Evolutionary conservation across 441 rosid genomes (phyloP), one percentile per base, ranked within the genome.

Genomic region (Kokia cookei): DNA sequence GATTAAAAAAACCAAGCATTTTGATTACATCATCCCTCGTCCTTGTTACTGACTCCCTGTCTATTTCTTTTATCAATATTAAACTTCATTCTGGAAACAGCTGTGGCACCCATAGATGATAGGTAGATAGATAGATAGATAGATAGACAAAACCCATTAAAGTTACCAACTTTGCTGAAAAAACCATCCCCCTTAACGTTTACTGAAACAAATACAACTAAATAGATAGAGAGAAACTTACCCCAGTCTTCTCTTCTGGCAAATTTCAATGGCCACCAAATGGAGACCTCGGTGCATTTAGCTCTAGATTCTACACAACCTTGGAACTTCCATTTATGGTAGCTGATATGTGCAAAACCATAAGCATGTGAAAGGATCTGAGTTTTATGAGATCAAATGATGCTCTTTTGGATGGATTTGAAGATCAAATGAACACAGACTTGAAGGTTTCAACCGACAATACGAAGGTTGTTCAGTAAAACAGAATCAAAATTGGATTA

Each of bases 391-490:
- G 54, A 69, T 15, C 35, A 35, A 17, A 24, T 35, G 73, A 50
- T 68, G 65, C 66, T 64, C 50, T 64, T 76, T 65, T 62, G 79
- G 83, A 79, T 42, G 75, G 87, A 79, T 76, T 72, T 64, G 68
- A 40, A 76, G 73, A 65, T 66, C 59, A 84, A 77, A 66, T 73
- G 81, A 77, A 82, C 43, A 26, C n/a, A 75, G 65, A 73, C 75
- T 53, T 27, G 50, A 70, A 79, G 79, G 79, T 73, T 65, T 72
- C 74, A 80, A 74, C 82, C 82, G 81, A 81, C 79, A 77, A 60
- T 45, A 64, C 37, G 76, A 81, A 85, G 78, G 83, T 76, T 77
- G 81, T 74, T 80, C 74, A 22, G 69, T 51, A 27, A 26, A 59
- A 27, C 73, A 69, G 73, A 68, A 75, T 15, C 55, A 9, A 67